Evolutionary conservation across 352 stramenopile species (phyloP).

Genomic region (Globisporangium emineosum): DNA sequence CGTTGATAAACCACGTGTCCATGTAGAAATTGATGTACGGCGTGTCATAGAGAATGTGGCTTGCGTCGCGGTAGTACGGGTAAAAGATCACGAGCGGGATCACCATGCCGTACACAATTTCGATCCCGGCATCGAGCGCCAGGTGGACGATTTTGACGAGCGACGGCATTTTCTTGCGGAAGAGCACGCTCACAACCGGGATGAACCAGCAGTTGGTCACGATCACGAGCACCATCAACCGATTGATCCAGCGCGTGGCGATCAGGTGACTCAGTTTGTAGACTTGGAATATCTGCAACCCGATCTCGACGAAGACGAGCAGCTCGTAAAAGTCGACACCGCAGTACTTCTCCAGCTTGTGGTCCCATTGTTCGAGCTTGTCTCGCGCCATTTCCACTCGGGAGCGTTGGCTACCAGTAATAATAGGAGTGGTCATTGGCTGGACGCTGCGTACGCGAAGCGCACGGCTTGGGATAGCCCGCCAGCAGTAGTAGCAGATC

Average conservation of each 20-base stretch:
- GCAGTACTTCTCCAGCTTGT: background rate
- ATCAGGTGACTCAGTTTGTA: background rate
- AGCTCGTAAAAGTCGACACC: constrained; percentile 3
- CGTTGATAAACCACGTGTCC: background rate
- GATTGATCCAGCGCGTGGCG: background rate
- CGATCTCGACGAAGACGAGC: constrained; percentile 16
- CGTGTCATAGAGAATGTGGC: too few species aligned
- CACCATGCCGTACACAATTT: constrained; percentile 4
- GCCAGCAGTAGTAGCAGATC: constrained; percentile 9
- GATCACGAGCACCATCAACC: background rate
- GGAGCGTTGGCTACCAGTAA: background rate
- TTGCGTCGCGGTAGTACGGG: background rate
- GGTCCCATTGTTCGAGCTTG: background rate
- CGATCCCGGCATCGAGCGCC: too few species aligned
- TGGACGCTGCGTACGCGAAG: background rate
- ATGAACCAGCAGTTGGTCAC: background rate
- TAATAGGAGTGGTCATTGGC: too few species aligned
- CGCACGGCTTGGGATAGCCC: too few species aligned
- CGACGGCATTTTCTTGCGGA: background rate
- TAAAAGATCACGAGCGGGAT: background rate
- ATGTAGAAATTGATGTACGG: background rate
- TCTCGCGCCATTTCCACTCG: background rate
- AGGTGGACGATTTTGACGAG: background rate
- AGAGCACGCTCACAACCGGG: background rate
- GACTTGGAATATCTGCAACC: background rate